Conservation (phyloP, 225 moss, liverwort and hornwort species). For the Pseudisothecium myosuroides region DNA sequence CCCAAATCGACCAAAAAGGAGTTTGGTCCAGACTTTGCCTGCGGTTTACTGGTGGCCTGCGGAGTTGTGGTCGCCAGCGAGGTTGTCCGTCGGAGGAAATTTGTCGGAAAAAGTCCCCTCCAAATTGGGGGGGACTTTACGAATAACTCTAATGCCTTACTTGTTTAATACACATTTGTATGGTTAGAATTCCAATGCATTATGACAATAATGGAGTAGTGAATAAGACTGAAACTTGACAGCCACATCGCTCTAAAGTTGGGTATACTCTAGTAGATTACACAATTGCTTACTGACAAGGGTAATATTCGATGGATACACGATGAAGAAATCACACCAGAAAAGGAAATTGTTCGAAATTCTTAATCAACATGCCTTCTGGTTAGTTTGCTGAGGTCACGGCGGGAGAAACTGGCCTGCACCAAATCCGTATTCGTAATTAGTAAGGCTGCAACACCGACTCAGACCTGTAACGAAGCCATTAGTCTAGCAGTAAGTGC, state of each 20-base stretch:
- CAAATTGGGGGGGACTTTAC: too few relatives aligned
- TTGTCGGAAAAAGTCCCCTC: too few relatives aligned
- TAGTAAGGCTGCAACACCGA: not conserved
- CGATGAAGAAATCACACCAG: not conserved
- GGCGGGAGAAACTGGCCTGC: not conserved
- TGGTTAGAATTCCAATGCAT: not conserved
- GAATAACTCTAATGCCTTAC: too few relatives aligned
- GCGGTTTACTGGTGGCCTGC: too few relatives aligned
- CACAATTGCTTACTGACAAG: not conserved
- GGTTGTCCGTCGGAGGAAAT: too few relatives aligned
- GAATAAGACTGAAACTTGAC: not conserved
- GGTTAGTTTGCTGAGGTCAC: not conserved
- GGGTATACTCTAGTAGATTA: not conserved
- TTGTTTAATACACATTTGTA: not conserved
- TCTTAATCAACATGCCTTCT: not conserved
- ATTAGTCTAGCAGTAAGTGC: too few relatives aligned
- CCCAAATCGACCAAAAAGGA: too few relatives aligned
- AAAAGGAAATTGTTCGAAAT: not conserved
- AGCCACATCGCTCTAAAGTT: not conserved
- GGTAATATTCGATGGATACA: not conserved
- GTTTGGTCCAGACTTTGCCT: too few relatives aligned
- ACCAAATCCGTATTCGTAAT: not conserved
- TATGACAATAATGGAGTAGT: not conserved
- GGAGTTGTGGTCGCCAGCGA: too few relatives aligned
- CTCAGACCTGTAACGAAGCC: not conserved